These are phyloP conservation scores for Diaporthe sp. DNA, from an alignment of 2,329 filamentous ascomycete genomes.

Conservation along the genomic window DNA sequence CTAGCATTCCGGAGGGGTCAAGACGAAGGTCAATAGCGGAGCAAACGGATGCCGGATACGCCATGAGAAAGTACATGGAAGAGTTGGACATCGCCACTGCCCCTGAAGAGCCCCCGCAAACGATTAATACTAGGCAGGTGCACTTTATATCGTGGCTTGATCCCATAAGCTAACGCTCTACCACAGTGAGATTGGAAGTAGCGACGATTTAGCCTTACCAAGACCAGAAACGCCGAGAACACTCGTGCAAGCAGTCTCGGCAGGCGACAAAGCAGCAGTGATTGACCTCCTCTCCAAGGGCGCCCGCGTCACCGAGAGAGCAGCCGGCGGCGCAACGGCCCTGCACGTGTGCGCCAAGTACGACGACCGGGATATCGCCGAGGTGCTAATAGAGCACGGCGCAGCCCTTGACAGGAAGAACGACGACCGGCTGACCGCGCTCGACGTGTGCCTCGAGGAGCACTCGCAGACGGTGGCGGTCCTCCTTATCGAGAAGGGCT, in stretches of 20 bases:
- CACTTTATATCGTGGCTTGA: background rate
- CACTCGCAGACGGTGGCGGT: background rate
- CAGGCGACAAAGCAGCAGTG: conserved; percentile 16
- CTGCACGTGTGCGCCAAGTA: conserved; percentile 18
- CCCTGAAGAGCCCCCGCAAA: background rate
- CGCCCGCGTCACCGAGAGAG: conserved; percentile 10
- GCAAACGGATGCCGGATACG: conserved; percentile 7
- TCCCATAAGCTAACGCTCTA: background rate
- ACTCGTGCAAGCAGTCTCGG: background rate
- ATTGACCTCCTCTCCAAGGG: background rate
- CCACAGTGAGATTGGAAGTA: background rate
- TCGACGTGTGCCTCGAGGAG: conserved; percentile 7
- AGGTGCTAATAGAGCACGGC: conserved; percentile 10
- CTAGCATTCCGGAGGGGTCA: background rate
- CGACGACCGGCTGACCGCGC: background rate
- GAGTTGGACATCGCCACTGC: background rate
- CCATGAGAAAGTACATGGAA: background rate
- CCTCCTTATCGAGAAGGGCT: conserved; percentile 9
- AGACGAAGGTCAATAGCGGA: background rate
- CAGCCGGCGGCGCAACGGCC: background rate
- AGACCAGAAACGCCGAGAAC: background rate
- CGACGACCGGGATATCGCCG: conserved; percentile 7
- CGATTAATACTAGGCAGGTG: background rate
- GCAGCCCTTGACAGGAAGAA: conserved; percentile 2
- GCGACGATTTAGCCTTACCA: background rate